Conservation (phyloP, 768 basidiomycete genomes). For the Gloeostereum incarnatum region DNA sequence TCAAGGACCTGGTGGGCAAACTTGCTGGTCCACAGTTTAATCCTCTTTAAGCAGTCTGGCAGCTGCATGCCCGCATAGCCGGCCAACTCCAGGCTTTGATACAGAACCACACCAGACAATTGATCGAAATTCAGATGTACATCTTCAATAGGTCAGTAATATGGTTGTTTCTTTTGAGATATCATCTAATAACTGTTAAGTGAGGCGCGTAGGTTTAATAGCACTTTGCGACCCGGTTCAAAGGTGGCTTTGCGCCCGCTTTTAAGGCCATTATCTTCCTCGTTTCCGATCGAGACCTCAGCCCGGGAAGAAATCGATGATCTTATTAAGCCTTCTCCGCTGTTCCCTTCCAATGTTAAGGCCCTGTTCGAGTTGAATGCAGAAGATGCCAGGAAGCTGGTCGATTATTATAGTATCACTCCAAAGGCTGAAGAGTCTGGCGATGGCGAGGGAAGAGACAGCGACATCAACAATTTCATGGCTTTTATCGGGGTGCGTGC, state of each 20-base stretch:
- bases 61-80: slow-evolving; percentile 36
- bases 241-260: slow-evolving; percentile 39
- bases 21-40: neutral
- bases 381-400: slow-evolving; percentile 27
- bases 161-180: neutral
- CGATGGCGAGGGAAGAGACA: slow-evolving; percentile 12
- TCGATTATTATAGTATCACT: slow-evolving; percentile 37
- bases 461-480: slow-evolving; percentile 36
- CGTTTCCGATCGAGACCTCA: too few relatives aligned
- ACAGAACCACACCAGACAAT: slow-evolving; percentile 29
- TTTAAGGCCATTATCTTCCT: slow-evolving; percentile 37
- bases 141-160: slow-evolving; percentile 37
- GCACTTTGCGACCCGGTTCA: slow-evolving; percentile 24
- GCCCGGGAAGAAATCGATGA: too few relatives aligned
- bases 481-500: slow-evolving; percentile 34
- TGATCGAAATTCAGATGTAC: slow-evolving; percentile 30
- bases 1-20: slow-evolving; percentile 30
- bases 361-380: slow-evolving; percentile 32
- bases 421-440: slow-evolving; percentile 11
- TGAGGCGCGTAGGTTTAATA: slow-evolving; percentile 36
- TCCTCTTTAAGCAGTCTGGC: slow-evolving; percentile 1
- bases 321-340: slow-evolving; percentile 28
- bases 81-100: slow-evolving; percentile 28
- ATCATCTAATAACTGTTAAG: slow-evolving; percentile 15
- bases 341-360: slow-evolving; percentile 39